Conservation (phyloP, 176 grass and related monocot species). For the Triticum monococcum region DNA sequence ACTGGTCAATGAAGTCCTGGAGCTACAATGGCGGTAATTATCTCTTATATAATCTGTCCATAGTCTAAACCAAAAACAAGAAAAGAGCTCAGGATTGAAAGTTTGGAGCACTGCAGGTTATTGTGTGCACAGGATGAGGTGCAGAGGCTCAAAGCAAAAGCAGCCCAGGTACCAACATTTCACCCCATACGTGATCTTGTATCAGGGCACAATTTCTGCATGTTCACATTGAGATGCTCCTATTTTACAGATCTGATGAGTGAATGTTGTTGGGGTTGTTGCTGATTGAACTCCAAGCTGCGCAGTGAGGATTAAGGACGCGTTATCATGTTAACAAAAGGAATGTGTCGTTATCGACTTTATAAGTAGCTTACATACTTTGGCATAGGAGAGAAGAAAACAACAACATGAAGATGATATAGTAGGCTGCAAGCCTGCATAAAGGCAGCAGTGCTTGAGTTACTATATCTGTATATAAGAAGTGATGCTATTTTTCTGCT, state of each 20-base stretch:
- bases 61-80: not conserved
- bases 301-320: not conserved
- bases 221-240: conserved; percentile 12
- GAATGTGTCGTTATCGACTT: not conserved
- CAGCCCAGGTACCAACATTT: conserved; percentile 46
- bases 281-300: conserved; percentile 21
- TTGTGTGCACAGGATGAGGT: conserved; percentile 73
- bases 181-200: not conserved
- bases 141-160: conserved; percentile 77
- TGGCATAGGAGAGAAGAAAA: not conserved
- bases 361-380: not conserved
- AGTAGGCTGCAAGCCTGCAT: not conserved
- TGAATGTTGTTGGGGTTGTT: not conserved
- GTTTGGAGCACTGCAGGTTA: conserved; percentile 49
- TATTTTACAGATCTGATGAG: conserved; percentile 35
- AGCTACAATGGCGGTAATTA: conserved; percentile 83
- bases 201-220: not conserved
- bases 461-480: not conserved
- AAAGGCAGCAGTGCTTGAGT: conserved; percentile 1
- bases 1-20: conserved; percentile 64
- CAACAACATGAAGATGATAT: conserved; percentile 1
- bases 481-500: not conserved
- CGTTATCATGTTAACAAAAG: not conserved
- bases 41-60: conserved; percentile 5
- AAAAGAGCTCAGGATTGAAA: not conserved